Percentiles rank a stretch among this genome's conserved stretches.
Evolutionary conservation across 148 eudicot genomes (phyloP).

Genomic region (Mesembryanthemum crystallinum): DNA sequence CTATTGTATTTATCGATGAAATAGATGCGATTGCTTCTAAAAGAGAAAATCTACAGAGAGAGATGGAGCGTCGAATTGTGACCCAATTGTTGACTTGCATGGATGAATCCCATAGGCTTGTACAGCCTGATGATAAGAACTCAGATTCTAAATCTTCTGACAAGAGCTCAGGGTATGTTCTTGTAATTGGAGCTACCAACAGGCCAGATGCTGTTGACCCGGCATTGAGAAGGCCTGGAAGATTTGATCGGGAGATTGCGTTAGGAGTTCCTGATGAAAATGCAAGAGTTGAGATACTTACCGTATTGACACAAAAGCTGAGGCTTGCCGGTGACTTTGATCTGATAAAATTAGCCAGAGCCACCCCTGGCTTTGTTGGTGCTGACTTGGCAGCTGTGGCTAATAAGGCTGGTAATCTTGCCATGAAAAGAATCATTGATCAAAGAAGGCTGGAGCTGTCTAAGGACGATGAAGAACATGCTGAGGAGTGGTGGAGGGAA

Average conservation of each 20-base stretch:
- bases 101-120: slow-evolving; percentile 64
- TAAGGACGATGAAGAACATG: slow-evolving; percentile 25
- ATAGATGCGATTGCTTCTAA: slow-evolving; percentile 96
- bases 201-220: slow-evolving; percentile 86
- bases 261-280: slow-evolving; percentile 86
- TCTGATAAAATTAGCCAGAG: slow-evolving; percentile 69
- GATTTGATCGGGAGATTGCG: slow-evolving; percentile 75
- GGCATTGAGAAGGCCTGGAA: slow-evolving; percentile 86
- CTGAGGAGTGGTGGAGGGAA: slow-evolving; percentile 66
- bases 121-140: slow-evolving; percentile 22
- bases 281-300: slow-evolving; percentile 78
- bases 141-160: slow-evolving; percentile 28
- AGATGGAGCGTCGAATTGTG: slow-evolving; percentile 87
- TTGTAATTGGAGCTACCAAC: slow-evolving; percentile 92
- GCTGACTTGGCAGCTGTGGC: slow-evolving; percentile 77
- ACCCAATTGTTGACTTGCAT: slow-evolving; percentile 91
- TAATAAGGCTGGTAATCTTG: slow-evolving; percentile 79
- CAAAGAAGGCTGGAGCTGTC: slow-evolving; percentile 46
- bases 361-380: slow-evolving; percentile 92
- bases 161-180: slow-evolving; percentile 46
- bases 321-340: slow-evolving; percentile 71
- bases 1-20: slow-evolving; percentile 95
- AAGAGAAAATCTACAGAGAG: slow-evolving; percentile 81
- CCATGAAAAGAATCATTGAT: slow-evolving; percentile 73
- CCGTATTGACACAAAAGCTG: slow-evolving; percentile 51